These are phyloP conservation scores for Miscanthus lutarioriparius DNA, from an alignment of 176 grass and related monocot species.

Conservation along the genomic window DNA sequence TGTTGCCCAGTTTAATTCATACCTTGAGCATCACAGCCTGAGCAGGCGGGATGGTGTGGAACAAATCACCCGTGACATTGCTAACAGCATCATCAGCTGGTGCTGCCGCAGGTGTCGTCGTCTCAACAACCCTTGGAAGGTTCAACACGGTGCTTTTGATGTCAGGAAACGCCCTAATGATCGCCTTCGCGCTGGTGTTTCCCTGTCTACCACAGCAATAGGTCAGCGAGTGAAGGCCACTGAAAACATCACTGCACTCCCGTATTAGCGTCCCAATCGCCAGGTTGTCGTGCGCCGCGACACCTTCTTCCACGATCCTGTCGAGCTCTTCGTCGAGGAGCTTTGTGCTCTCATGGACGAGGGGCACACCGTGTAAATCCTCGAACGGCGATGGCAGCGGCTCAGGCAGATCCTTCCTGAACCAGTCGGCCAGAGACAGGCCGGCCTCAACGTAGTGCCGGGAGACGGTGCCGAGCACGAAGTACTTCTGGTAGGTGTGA, in stretches of 20 bases:
- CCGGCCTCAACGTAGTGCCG: neutral
- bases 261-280: neutral
- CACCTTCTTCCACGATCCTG: neutral
- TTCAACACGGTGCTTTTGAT: slow-evolving; percentile 50
- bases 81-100: neutral
- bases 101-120: neutral
- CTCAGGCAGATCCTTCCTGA: neutral
- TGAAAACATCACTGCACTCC: neutral
- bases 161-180: slow-evolving; percentile 10
- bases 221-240: neutral
- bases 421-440: neutral
- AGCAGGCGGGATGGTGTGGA: neutral
- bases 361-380: neutral
- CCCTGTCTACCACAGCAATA: neutral
- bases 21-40: slow-evolving; percentile 2
- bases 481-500: neutral
- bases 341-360: neutral
- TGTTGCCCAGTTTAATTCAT: neutral
- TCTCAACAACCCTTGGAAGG: slow-evolving; percentile 26
- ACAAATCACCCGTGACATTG: neutral
- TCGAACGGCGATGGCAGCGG: neutral
- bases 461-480: neutral
- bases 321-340: neutral
- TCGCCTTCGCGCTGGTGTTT: neutral
- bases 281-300: neutral